Base-by-base conservation (phyloP, 2,329 filamentous ascomycete genomes). In the Tolypocladium tundrense region DNA sequence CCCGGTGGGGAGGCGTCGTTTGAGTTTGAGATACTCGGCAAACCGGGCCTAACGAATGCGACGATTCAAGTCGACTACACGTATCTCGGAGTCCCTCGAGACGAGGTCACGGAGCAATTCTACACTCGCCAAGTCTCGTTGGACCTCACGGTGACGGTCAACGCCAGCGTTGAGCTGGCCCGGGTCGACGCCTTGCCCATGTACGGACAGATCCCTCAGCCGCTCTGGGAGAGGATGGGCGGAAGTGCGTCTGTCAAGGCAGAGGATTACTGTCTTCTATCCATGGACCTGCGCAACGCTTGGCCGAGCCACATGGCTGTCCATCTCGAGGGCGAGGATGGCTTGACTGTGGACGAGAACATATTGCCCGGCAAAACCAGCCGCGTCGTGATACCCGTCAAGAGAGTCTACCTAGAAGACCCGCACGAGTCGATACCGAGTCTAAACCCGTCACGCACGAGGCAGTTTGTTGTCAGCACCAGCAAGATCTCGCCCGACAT, bases 401-500 rank as follows among this genome's bases (percentile, higher is more conserved):
- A 84, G 57, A 84, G 89, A 41, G 79, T 95, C 43, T 89, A 88
- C 68, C 71, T 96, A 24, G 79, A 86, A n/a, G 83, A 94, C 61
- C 86, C 90, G 3, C 84, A 91, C 67, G 86, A 86, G 1, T 79
- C 87, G 1, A 89, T 97, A 43, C 92, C 91, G 1, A 87, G 85
- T 1, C 78, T 96, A 11, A 91, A 93, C 63, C 88, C 88, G 0
- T 85, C 87, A 0, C 85, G 88, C n/a, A 88, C 91, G 67, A 83
- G 91, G n/a, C 92, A 97, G 68, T 97, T 96, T 66, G 90, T 97
- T 37, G 90, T 96, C 50, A 94, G 88, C 71, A 83, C 86, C 19
- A 86, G 84, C 67, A 89, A 89, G 65, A 84, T 92, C 58, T 87
- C 88, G 0, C 88, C 90, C 0, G 90, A 94, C 62, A 83, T 82